Conservation (phyloP, 495 filamentous ascomycete genomes). For the Neohortaea acidophila region DNA sequence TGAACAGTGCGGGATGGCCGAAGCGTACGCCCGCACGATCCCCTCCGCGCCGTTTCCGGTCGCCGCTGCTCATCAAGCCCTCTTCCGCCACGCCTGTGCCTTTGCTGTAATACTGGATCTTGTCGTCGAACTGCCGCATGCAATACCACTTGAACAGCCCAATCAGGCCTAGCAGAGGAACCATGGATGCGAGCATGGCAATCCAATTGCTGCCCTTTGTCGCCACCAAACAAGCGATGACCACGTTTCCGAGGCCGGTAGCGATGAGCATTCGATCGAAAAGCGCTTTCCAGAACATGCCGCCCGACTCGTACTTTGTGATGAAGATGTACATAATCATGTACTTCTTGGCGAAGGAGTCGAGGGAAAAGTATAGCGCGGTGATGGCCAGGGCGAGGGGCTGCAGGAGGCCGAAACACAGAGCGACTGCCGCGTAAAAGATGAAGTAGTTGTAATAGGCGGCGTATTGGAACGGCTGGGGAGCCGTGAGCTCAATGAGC, state of each 20-base stretch:
- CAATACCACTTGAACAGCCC: slow-evolving; percentile 80
- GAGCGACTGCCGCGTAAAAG: slow-evolving; percentile 78
- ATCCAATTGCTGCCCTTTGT: slow-evolving; percentile 30
- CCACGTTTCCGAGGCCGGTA: slow-evolving; percentile 58
- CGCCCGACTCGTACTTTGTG: slow-evolving; percentile 90
- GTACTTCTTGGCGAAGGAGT: slow-evolving; percentile 89
- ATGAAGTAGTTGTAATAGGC: slow-evolving; percentile 95
- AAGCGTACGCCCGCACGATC: slow-evolving; percentile 70
- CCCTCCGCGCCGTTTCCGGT: slow-evolving; percentile 35
- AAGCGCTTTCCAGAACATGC: slow-evolving; percentile 79
- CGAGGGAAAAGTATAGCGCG: slow-evolving; percentile 76
- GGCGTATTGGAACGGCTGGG: slow-evolving; percentile 84
- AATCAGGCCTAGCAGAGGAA: slow-evolving; percentile 69
- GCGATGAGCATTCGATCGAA: slow-evolving; percentile 88
- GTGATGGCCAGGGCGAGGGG: slow-evolving; percentile 82
- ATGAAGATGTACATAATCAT: slow-evolving; percentile 79
- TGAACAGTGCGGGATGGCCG: slow-evolving; percentile 81
- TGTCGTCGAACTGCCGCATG: slow-evolving; percentile 54
- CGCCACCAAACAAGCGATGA: slow-evolving; percentile 47
- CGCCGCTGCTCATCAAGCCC: slow-evolving; percentile 32
- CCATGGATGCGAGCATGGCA: slow-evolving; percentile 48
- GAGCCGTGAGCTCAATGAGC: slow-evolving; percentile 84
- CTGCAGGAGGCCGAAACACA: slow-evolving; percentile 76
- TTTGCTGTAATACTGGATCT: slow-evolving; percentile 57
- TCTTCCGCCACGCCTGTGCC: slow-evolving; percentile 42